Evolutionary conservation across 768 basidiomycete genomes (phyloP), one percentile per base, ranked within the genome.

Genomic region (Rhizopogon roseolus): DNA sequence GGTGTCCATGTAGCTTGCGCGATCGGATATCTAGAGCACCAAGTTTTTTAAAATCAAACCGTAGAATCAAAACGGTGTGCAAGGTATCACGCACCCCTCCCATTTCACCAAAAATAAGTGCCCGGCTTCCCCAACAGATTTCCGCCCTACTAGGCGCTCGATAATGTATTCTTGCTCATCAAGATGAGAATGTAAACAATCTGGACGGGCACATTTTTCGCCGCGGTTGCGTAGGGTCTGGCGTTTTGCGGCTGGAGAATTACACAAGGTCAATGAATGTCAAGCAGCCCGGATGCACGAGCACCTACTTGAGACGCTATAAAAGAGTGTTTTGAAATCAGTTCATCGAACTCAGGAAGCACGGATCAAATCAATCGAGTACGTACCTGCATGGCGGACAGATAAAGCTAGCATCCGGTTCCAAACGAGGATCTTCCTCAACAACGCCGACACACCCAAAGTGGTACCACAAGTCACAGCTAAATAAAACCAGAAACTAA

Each of bases 381-480:
- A 60, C 67, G 60, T 54, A 68, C 67, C 50, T 41, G 60, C 80
- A 81, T 8, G 67, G 60, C 11, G 77, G 80, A 55, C 80, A 81
- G 13, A 60, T 55, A 54, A 76, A 80, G 29, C 58, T 54, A 13
- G 60, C 64, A 0, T 28, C 57, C 6, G 59, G 57, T 7, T 66
- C 63, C 28, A 77, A 52, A 19, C 77, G 67, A 1, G 61, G 52
- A 55, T 81, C 79, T 0, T 58, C 63, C 2, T 62, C 40, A 16
- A 50, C 52, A 37, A 81, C 65, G 10, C 73, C 79, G 19, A 76
- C 73, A 53, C 80, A 81, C 6, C 76, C 80, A 52, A 74, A 77
- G 52, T 82, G 81, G 52, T 77, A 81, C 81, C 80, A 80, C 52
- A 57, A 44, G 2, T 68, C 63, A 50, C 77, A 79, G 5, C 77